Conservation (phyloP, 768 basidiomycete genomes). For the Butyriboletus loyo region DNA sequence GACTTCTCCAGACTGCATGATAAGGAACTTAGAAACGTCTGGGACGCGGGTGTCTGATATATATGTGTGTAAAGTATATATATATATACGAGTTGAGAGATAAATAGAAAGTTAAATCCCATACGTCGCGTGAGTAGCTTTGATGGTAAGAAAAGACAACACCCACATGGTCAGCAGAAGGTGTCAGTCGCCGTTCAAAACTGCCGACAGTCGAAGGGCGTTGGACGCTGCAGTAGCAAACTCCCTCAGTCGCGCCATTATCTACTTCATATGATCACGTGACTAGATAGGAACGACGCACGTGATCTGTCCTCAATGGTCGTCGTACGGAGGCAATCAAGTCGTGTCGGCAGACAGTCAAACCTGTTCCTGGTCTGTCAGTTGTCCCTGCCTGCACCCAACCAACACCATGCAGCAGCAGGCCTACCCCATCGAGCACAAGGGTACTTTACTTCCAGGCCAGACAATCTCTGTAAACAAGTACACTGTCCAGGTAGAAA, state of each 20-base stretch:
- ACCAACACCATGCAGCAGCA: constrained; percentile 38
- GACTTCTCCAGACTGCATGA: constrained; percentile 18
- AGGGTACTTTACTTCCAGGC: constrained; percentile 74
- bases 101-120: background rate
- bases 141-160: background rate
- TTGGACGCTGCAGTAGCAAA: background rate
- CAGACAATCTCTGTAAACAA: constrained; percentile 90
- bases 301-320: constrained; percentile 11
- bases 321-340: background rate
- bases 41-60: constrained; percentile 5
- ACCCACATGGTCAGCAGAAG: background rate
- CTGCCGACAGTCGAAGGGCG: background rate
- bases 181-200: background rate
- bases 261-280: constrained; percentile 1
- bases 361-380: constrained; percentile 2
- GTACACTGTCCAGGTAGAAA: constrained; percentile 86
- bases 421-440: constrained; percentile 42
- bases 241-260: background rate
- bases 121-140: background rate
- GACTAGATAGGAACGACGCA: constrained; percentile 1
- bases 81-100: background rate
- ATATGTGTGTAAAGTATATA: background rate
- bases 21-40: constrained; percentile 1
- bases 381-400: constrained; percentile 1
- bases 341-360: background rate